Base-by-base conservation (phyloP, 768 basidiomycete species). In the Punctularia strigosozonata region DNA sequence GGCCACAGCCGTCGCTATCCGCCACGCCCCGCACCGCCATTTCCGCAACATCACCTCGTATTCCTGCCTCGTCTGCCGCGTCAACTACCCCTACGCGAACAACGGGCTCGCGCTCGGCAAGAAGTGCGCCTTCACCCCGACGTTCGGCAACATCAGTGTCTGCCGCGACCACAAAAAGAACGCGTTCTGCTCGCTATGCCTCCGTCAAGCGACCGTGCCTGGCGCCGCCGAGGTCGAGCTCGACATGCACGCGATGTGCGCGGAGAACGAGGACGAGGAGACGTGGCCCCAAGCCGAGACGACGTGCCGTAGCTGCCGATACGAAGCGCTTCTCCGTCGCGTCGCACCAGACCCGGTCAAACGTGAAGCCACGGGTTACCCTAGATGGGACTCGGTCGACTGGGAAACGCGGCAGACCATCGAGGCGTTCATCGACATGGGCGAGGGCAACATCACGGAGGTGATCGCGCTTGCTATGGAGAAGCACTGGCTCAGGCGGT, bases 211-310 rank as follows among this genome's bases (percentile, higher is more conserved):
- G 0, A 71, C 75, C 4, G n/a, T n/a, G n/a, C n/a, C n/a, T n/a
- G n/a, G n/a, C n/a, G 51, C 61, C 1, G 59, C 60, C 22, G 69
- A 72, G 41, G 43, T 48, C 1, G 64, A 65, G 37, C 50, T 61
- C 6, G 59, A 59, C 18, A 51, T 52, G 18, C 41, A 50, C 14
- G 41, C 58, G 14, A 64, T 75, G 8, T 69, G 64, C 22, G 58
- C 70, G 4, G 80, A 81, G 49, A 85, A 84, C 50, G 82, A 83
- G 43, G 83, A 86, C 54, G 69, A 75, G 14, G 73, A 77, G 10
- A 68, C 71, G 0, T 85, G 77, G 69, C 73, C 77, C 0, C 64
- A 64, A 5, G 66, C 80, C 8, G 73, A 76, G 22, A 64, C 78
- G 2, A 85, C 83, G 6, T 87, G 83, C 53, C 67, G 74, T 28